Base-by-base conservation (phyloP, 495 filamentous ascomycete genomes). In the Aspergillus sparsus region DNA sequence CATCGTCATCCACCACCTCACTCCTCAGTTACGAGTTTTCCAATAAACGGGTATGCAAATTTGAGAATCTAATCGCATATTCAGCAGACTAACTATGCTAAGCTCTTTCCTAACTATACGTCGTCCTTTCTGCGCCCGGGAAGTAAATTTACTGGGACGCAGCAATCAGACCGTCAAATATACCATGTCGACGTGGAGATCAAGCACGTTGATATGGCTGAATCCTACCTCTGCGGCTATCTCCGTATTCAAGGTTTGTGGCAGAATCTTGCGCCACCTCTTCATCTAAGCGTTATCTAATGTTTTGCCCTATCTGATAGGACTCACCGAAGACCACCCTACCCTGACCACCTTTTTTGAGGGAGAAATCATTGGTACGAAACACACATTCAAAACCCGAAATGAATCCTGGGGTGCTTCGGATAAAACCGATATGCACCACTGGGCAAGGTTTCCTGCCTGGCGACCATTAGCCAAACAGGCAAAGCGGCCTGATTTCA, bases 171-270 rank as follows among this genome's bases (percentile, higher is more conserved):
- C 65, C 84, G 86, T 44, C 92, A 95, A 64, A 82, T 87, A 6
- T 99, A 99, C 72, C 90, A 93, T 57, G 95, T 99, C 7, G 89
- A 97, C 62, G 95, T 99, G 45, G 92, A 97, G 69, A 90, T 99
- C 66, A 97, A 97, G 73, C 87, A 96, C 72, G 91, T 99, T 54
- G 92, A 98, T 71, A 89, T 98, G 84, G 80, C 85, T 37, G 91
- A 98, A 71, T 98, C 95, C 11, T 96, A 93, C 63, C 81, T 99
- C 11, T 97, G 93, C 69, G 95, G 95, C 35, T 98, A 96, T 74
- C 83, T 99, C 54, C 89, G 89, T 62, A 99, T 99, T 53, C 89
- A 98, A 90, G 94, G 94, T 93, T 64, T 52, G 83, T 79, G 62
- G 5, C 4, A 21, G 3, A 47, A 16, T 47, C 16, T 46, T 13